Evolutionary conservation across 2,329 filamentous ascomycete species (phyloP).

Genomic region (Boeremia exigua): DNA sequence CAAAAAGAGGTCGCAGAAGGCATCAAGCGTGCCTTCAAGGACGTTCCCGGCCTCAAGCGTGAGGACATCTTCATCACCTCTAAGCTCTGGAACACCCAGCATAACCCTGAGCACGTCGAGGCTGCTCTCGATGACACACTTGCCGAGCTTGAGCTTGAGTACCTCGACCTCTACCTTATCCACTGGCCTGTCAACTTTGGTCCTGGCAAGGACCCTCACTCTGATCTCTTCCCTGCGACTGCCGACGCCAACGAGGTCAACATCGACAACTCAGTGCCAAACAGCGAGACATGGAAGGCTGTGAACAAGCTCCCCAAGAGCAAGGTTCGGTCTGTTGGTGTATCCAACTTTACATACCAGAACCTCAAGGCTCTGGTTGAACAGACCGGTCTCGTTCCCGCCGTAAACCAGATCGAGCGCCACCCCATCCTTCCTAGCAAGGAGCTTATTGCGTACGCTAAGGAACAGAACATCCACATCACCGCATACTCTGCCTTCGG

Average conservation of each 20-base stretch:
- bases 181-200: slow-evolving; percentile 88
- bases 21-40: slow-evolving; percentile 39
- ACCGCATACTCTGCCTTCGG: slow-evolving; percentile 53
- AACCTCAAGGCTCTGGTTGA: slow-evolving; percentile 62
- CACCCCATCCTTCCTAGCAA: slow-evolving; percentile 39
- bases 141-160: slow-evolving; percentile 82
- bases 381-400: slow-evolving; percentile 45
- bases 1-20: slow-evolving; percentile 40
- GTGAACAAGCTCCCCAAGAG: slow-evolving; percentile 50
- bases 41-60: slow-evolving; percentile 35
- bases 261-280: slow-evolving; percentile 38
- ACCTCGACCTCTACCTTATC: slow-evolving; percentile 88
- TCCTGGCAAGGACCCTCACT: slow-evolving; percentile 50
- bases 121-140: slow-evolving; percentile 74
- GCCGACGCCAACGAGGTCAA: slow-evolving; percentile 63
- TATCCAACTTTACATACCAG: slow-evolving; percentile 42
- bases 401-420: slow-evolving; percentile 41
- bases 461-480: slow-evolving; percentile 43
- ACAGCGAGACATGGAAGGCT: slow-evolving; percentile 45
- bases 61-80: slow-evolving; percentile 62
- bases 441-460: slow-evolving; percentile 37
- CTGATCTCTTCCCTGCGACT: slow-evolving; percentile 34
- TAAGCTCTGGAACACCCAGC: slow-evolving; percentile 92
- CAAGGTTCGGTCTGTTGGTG: slow-evolving; percentile 40
- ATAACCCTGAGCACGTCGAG: slow-evolving; percentile 71